Evolutionary conservation across 1,139 yeast genomes (phyloP).

Genomic region (Zygosaccharomyces pseudobailii): DNA sequence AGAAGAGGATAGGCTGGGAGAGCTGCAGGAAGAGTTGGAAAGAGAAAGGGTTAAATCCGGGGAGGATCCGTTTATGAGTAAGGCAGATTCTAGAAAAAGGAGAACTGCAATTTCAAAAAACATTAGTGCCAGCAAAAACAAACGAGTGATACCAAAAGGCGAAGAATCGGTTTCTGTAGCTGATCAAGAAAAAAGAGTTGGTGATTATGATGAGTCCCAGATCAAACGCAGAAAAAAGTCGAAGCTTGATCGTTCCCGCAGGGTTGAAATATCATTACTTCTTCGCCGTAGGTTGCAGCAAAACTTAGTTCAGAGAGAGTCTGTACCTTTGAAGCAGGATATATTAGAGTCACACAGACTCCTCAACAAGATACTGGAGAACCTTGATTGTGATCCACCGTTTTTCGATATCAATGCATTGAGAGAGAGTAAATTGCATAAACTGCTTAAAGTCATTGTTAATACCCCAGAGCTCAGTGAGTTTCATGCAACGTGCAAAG

Average conservation of each 20-base stretch:
- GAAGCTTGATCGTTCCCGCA: conserved; percentile 26
- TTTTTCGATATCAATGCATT: conserved; percentile 31
- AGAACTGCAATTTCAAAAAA: conserved; percentile 1
- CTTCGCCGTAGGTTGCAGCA: conserved; percentile 32
- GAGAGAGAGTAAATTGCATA: conserved; percentile 29
- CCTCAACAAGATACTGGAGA: conserved; percentile 26
- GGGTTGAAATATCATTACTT: conserved; percentile 27
- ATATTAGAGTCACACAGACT: conserved; percentile 28
- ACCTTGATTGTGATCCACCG: conserved; percentile 24
- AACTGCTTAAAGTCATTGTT: conserved; percentile 29
- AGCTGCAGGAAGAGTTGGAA: conserved; percentile 18
- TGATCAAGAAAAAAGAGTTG: not conserved
- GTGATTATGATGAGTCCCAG: not conserved
- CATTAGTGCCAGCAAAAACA: not conserved
- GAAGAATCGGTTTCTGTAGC: not conserved
- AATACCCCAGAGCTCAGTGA: conserved; percentile 25
- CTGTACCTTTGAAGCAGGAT: conserved; percentile 26
- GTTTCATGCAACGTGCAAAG: conserved; percentile 29
- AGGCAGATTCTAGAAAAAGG: conserved; percentile 7
- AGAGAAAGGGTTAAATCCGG: conserved; percentile 19
- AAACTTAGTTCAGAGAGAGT: conserved; percentile 30
- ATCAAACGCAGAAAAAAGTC: conserved; percentile 10
- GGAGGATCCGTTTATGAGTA: conserved; percentile 29
- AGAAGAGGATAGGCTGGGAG: conserved; percentile 26
- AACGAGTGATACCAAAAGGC: not conserved